phyloP scores from a whole-genome alignment of 139 green algal species.

The Axilococcus clingmanii region DNA sequence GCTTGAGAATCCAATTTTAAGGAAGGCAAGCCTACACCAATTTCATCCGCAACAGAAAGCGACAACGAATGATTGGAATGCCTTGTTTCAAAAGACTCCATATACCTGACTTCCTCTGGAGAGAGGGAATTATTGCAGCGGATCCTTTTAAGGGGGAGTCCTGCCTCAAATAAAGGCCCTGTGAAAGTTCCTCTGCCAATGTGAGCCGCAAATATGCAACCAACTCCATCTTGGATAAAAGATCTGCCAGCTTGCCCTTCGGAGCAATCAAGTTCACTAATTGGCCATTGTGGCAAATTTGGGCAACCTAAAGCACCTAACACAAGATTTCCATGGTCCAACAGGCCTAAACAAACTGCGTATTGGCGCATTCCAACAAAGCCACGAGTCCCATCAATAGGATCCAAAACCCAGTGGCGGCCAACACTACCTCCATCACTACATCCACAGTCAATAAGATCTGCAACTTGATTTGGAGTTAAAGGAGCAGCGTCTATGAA shows the following conservation, averaged over 20 bases:
- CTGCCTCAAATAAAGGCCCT: slow-evolving; percentile 30
- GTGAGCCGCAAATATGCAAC: slow-evolving; percentile 66
- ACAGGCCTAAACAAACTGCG: slow-evolving; percentile 80
- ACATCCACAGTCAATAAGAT: slow-evolving; percentile 62
- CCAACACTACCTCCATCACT: slow-evolving; percentile 58
- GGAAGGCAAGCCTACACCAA: slow-evolving; percentile 49
- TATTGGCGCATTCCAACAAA: slow-evolving; percentile 95
- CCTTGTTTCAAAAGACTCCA: slow-evolving; percentile 77
- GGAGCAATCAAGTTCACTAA: slow-evolving; percentile 47
- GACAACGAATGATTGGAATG: slow-evolving; percentile 63
- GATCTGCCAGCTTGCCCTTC: slow-evolving; percentile 24
- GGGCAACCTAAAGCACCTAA: slow-evolving; percentile 91
- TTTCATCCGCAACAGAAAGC: slow-evolving; percentile 35
- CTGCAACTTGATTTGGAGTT: slow-evolving; percentile 25
- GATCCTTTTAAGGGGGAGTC: slow-evolving; percentile 16
- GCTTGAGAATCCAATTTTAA: slow-evolving; percentile 83
- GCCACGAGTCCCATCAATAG: slow-evolving; percentile 87
- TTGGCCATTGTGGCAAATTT: slow-evolving; percentile 70
- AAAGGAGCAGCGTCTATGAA: slow-evolving; percentile 1
- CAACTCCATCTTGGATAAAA: slow-evolving; percentile 31
- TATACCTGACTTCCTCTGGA: slow-evolving; percentile 49
- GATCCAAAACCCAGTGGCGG: slow-evolving; percentile 88
- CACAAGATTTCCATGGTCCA: slow-evolving; percentile 64
- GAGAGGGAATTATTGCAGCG: slow-evolving; percentile 16
- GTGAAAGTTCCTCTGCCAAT: slow-evolving; percentile 49